phyloP scores from a whole-genome alignment of 176 grass and related monocot genomes.

The Panicum miliaceum region DNA sequence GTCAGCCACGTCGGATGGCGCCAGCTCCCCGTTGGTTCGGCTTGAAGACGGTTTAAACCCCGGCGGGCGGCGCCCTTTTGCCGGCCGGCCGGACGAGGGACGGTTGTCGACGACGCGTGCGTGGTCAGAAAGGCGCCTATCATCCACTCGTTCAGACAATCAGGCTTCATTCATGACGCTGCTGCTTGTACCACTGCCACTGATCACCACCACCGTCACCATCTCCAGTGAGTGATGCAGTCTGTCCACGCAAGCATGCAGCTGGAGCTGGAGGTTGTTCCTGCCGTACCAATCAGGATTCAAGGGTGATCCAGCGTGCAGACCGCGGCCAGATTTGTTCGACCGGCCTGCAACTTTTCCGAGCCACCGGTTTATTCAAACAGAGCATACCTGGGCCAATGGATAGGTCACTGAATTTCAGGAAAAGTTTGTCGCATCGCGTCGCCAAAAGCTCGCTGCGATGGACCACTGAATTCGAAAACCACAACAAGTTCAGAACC shows the following conservation, averaged over 20 bases:
- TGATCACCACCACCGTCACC: not conserved
- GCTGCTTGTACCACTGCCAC: not conserved
- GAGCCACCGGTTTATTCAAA: not conserved
- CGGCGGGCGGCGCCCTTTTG: no score
- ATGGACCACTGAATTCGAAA: slow-evolving; percentile 8
- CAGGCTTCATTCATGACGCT: not conserved
- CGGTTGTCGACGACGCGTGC: no score
- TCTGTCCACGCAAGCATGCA: not conserved
- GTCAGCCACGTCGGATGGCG: not conserved
- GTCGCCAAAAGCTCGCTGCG: not conserved
- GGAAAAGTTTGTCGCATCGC: not conserved
- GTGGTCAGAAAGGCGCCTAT: no score
- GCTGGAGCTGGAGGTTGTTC: not conserved
- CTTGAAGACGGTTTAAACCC: not conserved
- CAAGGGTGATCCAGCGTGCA: not conserved
- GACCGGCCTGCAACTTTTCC: not conserved
- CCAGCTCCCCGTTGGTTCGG: not conserved
- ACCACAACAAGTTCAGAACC: not conserved
- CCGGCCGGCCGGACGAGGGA: no score
- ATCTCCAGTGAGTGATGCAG: not conserved
- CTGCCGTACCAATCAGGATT: not conserved
- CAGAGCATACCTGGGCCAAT: not conserved
- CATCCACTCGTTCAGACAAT: not conserved
- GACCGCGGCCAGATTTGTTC: not conserved
- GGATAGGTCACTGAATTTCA: slow-evolving; percentile 1